Evolutionary conservation across 164 flowering plant genomes (phyloP).

Genomic region (Kingdonia uniflora): DNA sequence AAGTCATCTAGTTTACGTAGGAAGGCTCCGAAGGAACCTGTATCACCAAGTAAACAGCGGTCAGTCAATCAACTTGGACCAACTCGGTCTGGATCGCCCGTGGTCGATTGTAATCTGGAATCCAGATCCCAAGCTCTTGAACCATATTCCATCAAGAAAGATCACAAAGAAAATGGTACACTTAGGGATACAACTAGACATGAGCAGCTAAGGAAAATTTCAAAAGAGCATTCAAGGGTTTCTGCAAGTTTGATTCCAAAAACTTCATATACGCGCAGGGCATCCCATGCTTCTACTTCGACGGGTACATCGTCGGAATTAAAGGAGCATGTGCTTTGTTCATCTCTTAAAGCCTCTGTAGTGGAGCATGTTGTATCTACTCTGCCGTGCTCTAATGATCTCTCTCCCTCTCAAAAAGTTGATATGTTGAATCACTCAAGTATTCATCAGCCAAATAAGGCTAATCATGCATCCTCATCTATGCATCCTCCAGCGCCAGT

Average conservation of each 20-base stretch:
- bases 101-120: too few relatives aligned
- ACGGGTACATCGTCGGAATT: constrained; percentile 32
- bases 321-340: constrained; percentile 31
- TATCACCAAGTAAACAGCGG: constrained; percentile 21
- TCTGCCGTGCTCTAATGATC: too few relatives aligned
- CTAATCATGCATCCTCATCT: constrained; percentile 19
- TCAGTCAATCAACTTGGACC: constrained; percentile 7
- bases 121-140: too few relatives aligned
- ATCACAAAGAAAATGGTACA: constrained; percentile 15
- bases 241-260: constrained; percentile 26
- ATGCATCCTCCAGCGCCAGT: constrained; percentile 36
- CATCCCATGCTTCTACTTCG: constrained; percentile 24
- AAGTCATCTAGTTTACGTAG: constrained; percentile 30
- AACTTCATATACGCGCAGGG: constrained; percentile 31
- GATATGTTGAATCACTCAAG: constrained; percentile 41
- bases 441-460: constrained; percentile 36
- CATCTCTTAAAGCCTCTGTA: constrained; percentile 41
- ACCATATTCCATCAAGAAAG: constrained; percentile 43
- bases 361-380: constrained; percentile 15
- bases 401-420: constrained; percentile 32
- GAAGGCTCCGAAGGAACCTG: constrained; percentile 12
- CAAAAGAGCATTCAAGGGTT: constrained; percentile 38
- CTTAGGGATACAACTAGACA: constrained; percentile 28
- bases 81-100: too few relatives aligned
- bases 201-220: constrained; percentile 21